phyloP scores from a whole-genome alignment of 2,329 filamentous ascomycete genomes.

The Pseudocercospora cruenta region DNA sequence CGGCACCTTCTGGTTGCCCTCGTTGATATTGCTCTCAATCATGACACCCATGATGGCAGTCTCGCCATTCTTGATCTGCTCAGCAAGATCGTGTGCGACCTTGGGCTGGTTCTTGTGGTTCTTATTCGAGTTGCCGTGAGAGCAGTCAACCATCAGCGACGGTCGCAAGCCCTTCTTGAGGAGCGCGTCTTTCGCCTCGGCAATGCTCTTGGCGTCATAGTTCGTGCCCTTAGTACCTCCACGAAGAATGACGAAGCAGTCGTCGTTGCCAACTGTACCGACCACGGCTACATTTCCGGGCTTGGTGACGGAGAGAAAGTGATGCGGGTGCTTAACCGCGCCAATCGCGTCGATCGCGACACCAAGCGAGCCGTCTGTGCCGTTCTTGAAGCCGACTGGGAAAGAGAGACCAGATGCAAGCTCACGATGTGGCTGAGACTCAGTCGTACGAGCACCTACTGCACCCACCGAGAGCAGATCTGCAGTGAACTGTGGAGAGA shows the following conservation, averaged over 20 bases:
- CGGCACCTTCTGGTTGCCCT: slow-evolving; percentile 90
- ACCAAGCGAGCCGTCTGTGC: slow-evolving; percentile 85
- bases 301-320: slow-evolving; percentile 97
- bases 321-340: slow-evolving; percentile 86
- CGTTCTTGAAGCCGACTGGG: slow-evolving; percentile 99
- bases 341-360: slow-evolving; percentile 96
- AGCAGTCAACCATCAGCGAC: slow-evolving; percentile 96
- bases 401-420: slow-evolving; percentile 91
- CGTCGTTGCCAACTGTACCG: slow-evolving; percentile 89
- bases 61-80: slow-evolving; percentile 85
- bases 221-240: slow-evolving; percentile 94
- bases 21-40: slow-evolving; percentile 97
- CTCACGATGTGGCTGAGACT: slow-evolving; percentile 93
- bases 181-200: slow-evolving; percentile 78
- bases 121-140: slow-evolving; percentile 83
- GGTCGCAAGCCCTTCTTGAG: slow-evolving; percentile 70
- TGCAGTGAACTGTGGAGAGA: slow-evolving; percentile 94
- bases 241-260: slow-evolving; percentile 94
- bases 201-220: slow-evolving; percentile 83
- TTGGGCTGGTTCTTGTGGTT: slow-evolving; percentile 97
- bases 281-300: slow-evolving; percentile 94
- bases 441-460: slow-evolving; percentile 93
- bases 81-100: slow-evolving; percentile 78
- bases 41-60: slow-evolving; percentile 92
- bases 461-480: slow-evolving; percentile 91